Base-by-base conservation (phyloP, 75 land plant genomes). In the Selaginella moellendorffii region DNA sequence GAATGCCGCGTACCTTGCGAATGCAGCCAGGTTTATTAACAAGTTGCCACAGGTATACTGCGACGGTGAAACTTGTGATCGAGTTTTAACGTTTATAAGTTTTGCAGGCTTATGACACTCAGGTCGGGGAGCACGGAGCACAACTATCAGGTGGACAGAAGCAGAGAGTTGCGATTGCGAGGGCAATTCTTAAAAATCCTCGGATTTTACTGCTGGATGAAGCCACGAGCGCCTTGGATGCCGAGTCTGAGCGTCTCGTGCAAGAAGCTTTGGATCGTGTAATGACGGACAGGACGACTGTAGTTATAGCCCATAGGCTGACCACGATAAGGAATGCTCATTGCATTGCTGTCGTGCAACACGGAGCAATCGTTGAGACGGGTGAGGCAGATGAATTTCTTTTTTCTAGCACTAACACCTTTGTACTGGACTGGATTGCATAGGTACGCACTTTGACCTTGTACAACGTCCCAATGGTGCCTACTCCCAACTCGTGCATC, bases 21-120 rank as follows among this genome's bases (percentile, higher is more conserved):
- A 71, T 65, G 73, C 73, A 29, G 12, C 52, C 1, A 54, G 29
- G 24, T 71, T 71, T 52, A 71, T 71, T 1, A 58, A 53, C 68
- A 71, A 65, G 28, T 12, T 71, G 26, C 73, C 73, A 18, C 70
- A 71, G 72, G 72, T 71, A 31, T 8, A 8, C 5, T 36, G 59
- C 5, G 24, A 19, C 17, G 8, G 24, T 9, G 21, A 56, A 19
- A 56, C 9, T 8, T 56, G 24, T 56, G 2, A 56, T 5, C n/a
- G n/a, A 9, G 59, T 56, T 56, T 56, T 19, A 56, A 5, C 46
- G 14, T 36, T 5, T 36, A 14, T 36, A 56, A n/a, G n/a, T n/a
- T 56, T 21, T 25, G 21, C 59, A 56, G 59, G 59, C n/a, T 25
- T 56, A 56, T 56, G 59, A 56, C 24, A 56, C 59, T 2, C 59